Conservation (phyloP, 2,329 filamentous ascomycete genomes). For the Bimuria novae-zelandiae region DNA sequence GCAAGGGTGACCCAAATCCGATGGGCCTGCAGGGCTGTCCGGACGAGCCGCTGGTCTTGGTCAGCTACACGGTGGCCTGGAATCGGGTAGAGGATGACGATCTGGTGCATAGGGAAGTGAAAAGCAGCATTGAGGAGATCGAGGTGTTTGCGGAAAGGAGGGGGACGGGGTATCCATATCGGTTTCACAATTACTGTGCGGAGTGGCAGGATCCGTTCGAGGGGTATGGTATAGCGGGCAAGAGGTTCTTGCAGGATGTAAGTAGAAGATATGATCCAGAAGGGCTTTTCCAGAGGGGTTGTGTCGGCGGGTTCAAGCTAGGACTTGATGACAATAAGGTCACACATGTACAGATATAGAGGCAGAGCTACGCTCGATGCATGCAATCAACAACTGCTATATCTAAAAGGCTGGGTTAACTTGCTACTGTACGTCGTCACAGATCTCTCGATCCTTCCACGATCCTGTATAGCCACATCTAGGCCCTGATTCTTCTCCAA, state of each 20-base stretch:
- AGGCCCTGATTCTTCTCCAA: too few species aligned
- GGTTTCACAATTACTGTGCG: constrained; percentile 45
- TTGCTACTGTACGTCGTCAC: too few species aligned
- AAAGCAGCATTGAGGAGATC: constrained; percentile 37
- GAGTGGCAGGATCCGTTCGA: constrained; percentile 45
- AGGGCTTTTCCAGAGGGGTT: constrained; percentile 43
- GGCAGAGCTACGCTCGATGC: too few species aligned
- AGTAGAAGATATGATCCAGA: constrained; percentile 43
- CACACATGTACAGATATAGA: too few species aligned
- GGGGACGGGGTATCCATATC: constrained; percentile 24
- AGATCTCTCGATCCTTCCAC: too few species aligned
- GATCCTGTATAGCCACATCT: too few species aligned
- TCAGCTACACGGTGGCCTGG: constrained; percentile 5
- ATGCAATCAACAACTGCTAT: too few species aligned
- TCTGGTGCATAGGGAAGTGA: constrained; percentile 29
- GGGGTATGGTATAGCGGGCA: constrained; percentile 35
- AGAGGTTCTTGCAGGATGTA: constrained; percentile 30
- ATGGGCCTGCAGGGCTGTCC: constrained; percentile 27
- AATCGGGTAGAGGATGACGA: constrained; percentile 26
- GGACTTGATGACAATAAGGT: too few species aligned
- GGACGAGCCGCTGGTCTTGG: not conserved
- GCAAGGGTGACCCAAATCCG: constrained; percentile 28
- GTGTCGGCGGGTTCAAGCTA: constrained; percentile 44
- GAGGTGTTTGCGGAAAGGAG: constrained; percentile 30
- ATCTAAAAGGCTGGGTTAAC: too few species aligned